Conservation (phyloP, 1,284 basidiomycete species). For the Earliella scabrosa region DNA sequence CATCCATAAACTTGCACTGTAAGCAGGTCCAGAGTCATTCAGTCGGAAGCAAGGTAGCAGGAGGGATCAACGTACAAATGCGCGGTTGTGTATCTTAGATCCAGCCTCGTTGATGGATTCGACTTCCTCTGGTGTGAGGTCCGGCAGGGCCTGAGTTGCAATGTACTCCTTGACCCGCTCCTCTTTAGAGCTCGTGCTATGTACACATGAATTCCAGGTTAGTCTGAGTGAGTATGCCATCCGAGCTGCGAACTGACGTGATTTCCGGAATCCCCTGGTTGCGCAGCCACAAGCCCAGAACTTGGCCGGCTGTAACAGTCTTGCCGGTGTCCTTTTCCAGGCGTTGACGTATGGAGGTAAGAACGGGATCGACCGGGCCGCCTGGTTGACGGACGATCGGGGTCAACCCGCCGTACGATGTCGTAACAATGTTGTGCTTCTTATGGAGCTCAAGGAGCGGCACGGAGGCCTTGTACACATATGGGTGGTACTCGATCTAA, state of each 20-base stretch:
- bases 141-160: slow-evolving; percentile 54
- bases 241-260: slow-evolving; percentile 52
- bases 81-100: slow-evolving; percentile 60
- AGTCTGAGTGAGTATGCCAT: not conserved
- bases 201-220: not conserved
- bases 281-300: slow-evolving; percentile 42
- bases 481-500: slow-evolving; percentile 86
- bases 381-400: slow-evolving; percentile 61
- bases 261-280: slow-evolving; percentile 45
- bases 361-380: slow-evolving; percentile 54
- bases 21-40: not conserved
- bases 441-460: slow-evolving; percentile 59
- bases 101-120: slow-evolving; percentile 65
- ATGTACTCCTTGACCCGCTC: slow-evolving; percentile 72
- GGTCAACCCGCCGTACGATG: slow-evolving; percentile 70
- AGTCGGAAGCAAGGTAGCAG: not conserved
- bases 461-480: slow-evolving; percentile 63
- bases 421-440: slow-evolving; percentile 66
- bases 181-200: slow-evolving; percentile 72
- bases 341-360: slow-evolving; percentile 26
- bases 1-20: slow-evolving; percentile 14
- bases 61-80: slow-evolving; percentile 44
- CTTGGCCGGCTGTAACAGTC: slow-evolving; percentile 36
- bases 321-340: slow-evolving; percentile 37
- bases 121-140: slow-evolving; percentile 66